phyloP scores from a whole-genome alignment of 2,329 filamentous ascomycete genomes.

The Hypocreales sp. region DNA sequence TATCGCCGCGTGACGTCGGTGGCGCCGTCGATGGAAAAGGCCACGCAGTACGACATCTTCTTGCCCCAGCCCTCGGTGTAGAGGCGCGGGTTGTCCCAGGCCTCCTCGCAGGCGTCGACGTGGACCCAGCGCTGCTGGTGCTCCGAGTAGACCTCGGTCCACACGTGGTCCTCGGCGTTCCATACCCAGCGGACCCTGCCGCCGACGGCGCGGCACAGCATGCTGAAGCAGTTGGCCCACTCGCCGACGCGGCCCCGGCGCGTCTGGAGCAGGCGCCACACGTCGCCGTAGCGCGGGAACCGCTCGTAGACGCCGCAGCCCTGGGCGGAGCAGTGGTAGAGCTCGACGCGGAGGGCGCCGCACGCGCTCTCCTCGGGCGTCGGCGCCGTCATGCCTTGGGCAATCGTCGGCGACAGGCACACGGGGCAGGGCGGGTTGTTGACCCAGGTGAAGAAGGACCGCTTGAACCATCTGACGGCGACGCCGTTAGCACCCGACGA shows the following conservation, averaged over 20 bases:
- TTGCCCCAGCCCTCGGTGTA: constrained; percentile 94
- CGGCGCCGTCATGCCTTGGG: constrained; percentile 69
- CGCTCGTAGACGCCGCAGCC: constrained; percentile 68
- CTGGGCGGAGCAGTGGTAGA: constrained; percentile 71
- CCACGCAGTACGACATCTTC: constrained; percentile 93
- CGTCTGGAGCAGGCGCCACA: constrained; percentile 82
- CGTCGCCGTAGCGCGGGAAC: constrained; percentile 89
- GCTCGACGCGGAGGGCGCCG: constrained; percentile 73
- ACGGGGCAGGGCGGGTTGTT: constrained; percentile 81
- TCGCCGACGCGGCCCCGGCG: constrained; percentile 78
- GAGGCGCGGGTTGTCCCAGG: constrained; percentile 85
- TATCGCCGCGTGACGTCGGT: constrained; percentile 53
- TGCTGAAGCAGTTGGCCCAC: constrained; percentile 98
- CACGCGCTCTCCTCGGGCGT: constrained; percentile 80
- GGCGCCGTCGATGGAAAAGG: constrained; percentile 79
- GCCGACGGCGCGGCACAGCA: constrained; percentile 88
- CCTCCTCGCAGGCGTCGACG: constrained; percentile 85
- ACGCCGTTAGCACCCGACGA: too few species aligned
- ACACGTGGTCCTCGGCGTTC: constrained; percentile 95
- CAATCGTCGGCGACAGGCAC: constrained; percentile 71
- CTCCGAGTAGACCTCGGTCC: constrained; percentile 94
- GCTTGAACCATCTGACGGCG: constrained; percentile 62
- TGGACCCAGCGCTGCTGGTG: constrained; percentile 94
- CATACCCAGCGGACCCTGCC: constrained; percentile 92
- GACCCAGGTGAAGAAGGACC: constrained; percentile 89